Evolutionary conservation across 306 rosid genomes (phyloP), one percentile per base, ranked within the genome.

Genomic region (Inga laurina): DNA sequence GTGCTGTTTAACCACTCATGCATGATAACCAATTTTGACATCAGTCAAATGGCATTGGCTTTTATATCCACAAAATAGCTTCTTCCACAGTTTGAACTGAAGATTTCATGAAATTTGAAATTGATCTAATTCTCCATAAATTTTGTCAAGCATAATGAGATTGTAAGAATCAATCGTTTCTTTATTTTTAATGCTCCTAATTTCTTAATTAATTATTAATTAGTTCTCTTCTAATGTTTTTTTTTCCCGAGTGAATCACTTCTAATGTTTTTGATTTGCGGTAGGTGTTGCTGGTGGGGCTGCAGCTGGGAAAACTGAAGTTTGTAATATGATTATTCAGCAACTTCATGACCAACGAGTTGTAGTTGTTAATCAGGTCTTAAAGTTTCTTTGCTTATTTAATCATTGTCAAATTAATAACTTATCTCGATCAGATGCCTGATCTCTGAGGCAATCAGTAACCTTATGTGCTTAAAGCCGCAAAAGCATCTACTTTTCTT

Each of bases 331-430:
- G 98, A 97, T 97, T 85, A 88, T 97, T 88, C 99, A 97, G 83
- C 99, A 97, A 83, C 99, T 97, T 87, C 99, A 94, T 88, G 98
- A 97, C 80, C 99, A 97, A 82, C 90, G 99, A 22, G 97, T 94
- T 48, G 97, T 97, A 83, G 97, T 94, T 84, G 98, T 97, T 76
- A 94, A 89, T 87, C 99, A 97, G 97, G 99, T 97, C 68, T 72
- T 16, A 8, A 61, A n/a, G 73, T 76, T 66, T 79, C 67, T 62
- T 49, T 69, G 30, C 43, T 37, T 51, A 75, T 64, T 37, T 45
- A 44, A 39, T 79, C 46, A 48, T 12, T 48, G 56, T 49, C 27
- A 57, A 18, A 57, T n/a, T n/a, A 8, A 57, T 57, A 21, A 19
- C 11, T 57, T 56, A 56, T 56, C 27, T 56, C n/a, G 64, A 57